Evolutionary conservation across 306 rosid species (phyloP).

Genomic region (Trifolium fragiferum): DNA sequence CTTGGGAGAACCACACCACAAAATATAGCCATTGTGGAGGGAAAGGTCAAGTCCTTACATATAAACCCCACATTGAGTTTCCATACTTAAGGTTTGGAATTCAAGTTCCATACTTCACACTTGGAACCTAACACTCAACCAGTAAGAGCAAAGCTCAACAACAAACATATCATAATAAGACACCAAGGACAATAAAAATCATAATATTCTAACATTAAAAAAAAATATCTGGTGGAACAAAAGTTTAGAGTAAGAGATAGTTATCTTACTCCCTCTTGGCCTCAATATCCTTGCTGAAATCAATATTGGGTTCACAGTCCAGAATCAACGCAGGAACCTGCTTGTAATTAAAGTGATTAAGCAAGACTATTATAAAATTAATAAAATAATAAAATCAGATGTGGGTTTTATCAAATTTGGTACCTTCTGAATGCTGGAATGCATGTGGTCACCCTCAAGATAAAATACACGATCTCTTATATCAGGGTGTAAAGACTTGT

Average conservation of each 20-base stretch:
- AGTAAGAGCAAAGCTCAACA: slow-evolving; percentile 15
- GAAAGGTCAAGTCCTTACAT: not conserved
- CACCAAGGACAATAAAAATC: slow-evolving; percentile 7
- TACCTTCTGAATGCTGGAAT: slow-evolving; percentile 97
- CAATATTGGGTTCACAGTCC: slow-evolving; percentile 98
- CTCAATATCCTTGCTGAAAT: slow-evolving; percentile 90
- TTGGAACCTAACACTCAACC: slow-evolving; percentile 13
- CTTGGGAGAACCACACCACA: slow-evolving; percentile 9
- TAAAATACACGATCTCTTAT: slow-evolving; percentile 91
- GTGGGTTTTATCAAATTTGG: slow-evolving; percentile 17
- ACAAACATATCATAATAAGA: slow-evolving; percentile 11
- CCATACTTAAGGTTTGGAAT: slow-evolving; percentile 12
- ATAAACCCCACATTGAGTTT: not conserved
- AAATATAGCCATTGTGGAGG: slow-evolving; percentile 13
- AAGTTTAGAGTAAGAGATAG: slow-evolving; percentile 27
- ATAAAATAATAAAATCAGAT: slow-evolving; percentile 30
- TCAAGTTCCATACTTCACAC: slow-evolving; percentile 7
- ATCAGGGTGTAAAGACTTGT: slow-evolving; percentile 81
- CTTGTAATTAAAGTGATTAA: slow-evolving; percentile 30
- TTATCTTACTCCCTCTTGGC: slow-evolving; percentile 90
- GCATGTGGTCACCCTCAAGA: slow-evolving; percentile 96
- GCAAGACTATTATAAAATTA: slow-evolving; percentile 3
- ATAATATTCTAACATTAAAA: slow-evolving; percentile 3
- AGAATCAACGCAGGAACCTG: slow-evolving; percentile 99
- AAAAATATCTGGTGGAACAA: not conserved